A percentile compares a stretch with the other conserved stretches of the same genome.
Evolutionary conservation across 768 basidiomycete genomes (phyloP).

Genomic region (Leccinellum albellum): DNA sequence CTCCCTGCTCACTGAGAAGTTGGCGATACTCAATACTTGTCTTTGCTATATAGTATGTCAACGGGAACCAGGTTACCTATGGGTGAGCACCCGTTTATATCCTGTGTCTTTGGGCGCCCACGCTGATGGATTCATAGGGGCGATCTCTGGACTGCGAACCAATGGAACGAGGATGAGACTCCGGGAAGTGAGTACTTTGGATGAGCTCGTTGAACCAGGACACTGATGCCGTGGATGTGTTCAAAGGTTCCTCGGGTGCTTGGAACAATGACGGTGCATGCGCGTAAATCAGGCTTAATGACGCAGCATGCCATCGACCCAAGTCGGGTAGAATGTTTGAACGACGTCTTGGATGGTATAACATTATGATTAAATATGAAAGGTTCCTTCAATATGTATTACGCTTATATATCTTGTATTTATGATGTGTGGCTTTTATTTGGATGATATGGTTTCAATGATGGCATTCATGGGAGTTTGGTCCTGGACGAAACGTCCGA

Average conservation of each 20-base stretch:
- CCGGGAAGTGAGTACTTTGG: constrained; percentile 24
- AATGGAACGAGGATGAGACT: constrained; percentile 42
- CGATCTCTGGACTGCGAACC: constrained; percentile 46
- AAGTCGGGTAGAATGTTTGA: background rate
- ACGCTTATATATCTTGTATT: background rate
- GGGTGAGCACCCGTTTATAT: constrained; percentile 24
- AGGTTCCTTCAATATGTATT: background rate
- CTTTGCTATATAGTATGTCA: constrained; percentile 34
- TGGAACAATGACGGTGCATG: constrained; percentile 60
- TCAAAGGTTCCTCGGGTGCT: constrained; percentile 44
- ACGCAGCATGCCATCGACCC: background rate
- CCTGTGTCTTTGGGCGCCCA: too few relatives aligned
- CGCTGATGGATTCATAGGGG: constrained; percentile 31
- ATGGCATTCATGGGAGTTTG: too few relatives aligned
- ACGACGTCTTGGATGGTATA: background rate
- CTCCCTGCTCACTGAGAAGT: background rate
- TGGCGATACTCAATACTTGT: background rate
- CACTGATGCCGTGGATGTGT: background rate
- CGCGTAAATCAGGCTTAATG: background rate
- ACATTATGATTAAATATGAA: background rate
- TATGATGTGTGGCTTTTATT: background rate
- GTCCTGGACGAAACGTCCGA: too few relatives aligned
- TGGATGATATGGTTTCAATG: background rate
- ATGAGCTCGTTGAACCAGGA: background rate
- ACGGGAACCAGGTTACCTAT: constrained; percentile 41